These are phyloP conservation scores for Mycena rebaudengoi DNA, from an alignment of 768 basidiomycete genomes.

Conservation along the genomic window DNA sequence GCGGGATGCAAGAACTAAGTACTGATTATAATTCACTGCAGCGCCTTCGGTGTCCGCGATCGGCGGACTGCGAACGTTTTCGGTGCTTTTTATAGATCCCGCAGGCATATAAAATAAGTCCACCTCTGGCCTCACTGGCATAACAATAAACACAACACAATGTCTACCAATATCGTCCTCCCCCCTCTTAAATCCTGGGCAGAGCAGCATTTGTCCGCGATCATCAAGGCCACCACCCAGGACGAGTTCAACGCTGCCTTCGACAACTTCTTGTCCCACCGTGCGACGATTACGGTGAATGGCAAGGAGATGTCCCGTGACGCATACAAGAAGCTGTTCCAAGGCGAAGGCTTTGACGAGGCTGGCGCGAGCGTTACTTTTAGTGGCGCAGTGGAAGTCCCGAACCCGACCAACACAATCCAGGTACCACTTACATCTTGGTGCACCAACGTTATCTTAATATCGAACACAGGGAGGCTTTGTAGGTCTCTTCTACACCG, in stretches of 20 bases:
- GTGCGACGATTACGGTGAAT: constrained; percentile 50
- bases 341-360: constrained; percentile 37
- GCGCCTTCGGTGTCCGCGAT: constrained; percentile 2
- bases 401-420: constrained; percentile 20
- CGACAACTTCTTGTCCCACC: constrained; percentile 47
- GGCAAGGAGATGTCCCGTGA: constrained; percentile 47
- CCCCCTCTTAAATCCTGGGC: constrained; percentile 54
- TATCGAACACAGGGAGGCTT: constrained; percentile 25
- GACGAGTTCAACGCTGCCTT: constrained; percentile 46
- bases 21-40: not conserved
- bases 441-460: not conserved
- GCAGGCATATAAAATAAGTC: constrained; percentile 3
- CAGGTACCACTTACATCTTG: constrained; percentile 11
- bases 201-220: constrained; percentile 44
- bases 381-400: constrained; percentile 39
- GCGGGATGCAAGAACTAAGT: too few species aligned
- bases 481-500: constrained; percentile 48
- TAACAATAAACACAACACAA: not conserved
- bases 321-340: constrained; percentile 49
- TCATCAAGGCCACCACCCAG: constrained; percentile 48
- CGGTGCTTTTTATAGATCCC: not conserved
- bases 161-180: constrained; percentile 19
- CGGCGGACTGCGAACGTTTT: constrained; percentile 4
- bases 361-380: constrained; percentile 39
- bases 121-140: not conserved